Base-by-base conservation (phyloP, 371 early-diverging fungal genomes). In the Circinella minor region DNA sequence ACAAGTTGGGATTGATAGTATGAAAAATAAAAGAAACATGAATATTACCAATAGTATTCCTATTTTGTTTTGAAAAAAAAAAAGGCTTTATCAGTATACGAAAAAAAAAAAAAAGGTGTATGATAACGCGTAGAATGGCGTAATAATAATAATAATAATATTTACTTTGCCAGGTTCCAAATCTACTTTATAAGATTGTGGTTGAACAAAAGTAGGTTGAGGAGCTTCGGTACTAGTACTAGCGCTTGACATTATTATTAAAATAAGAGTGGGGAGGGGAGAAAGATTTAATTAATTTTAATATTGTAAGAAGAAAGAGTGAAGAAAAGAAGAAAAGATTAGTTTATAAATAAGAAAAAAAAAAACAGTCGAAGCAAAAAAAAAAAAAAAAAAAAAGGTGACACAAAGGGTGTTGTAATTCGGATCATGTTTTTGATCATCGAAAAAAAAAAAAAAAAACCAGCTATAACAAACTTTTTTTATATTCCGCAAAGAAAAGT, bases 81-180 rank as follows among this genome's bases (percentile, higher is more conserved):
- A 2, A 2, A 27, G 27, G 0, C 2, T 27, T 27, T 27, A 27
- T 27, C 27, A 27, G 27, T 27, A 27, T 27, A 27, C 57, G 34
- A 34, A 18, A 57, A 34, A 57, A 57, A 18, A 46, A 27, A 62
- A 43, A 1, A 6, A 43, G 6, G 43, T 43, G 27, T 43, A 11
- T 43, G 11, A 43, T 43, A 43, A 11, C n/a, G 39, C 39, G 47
- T 15, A 4, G 51, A 2, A 8, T 51, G 14, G 51, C 51, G 15
- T 51, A 15, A 13, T 17, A 51, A 43, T 8, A 18, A 18, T n/a
- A n/a, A n/a, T n/a, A n/a, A n/a, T n/a, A 7, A 3, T 38, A 8
- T 14, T 59, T 71, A 78, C 79, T 68, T 76, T 76, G 63, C 79
- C 79, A 8, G 79, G 72, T 61, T 72, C 76, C 14, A 78, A 69